A percentile compares a stretch with the other conserved stretches of the same genome.
Evolutionary conservation across 225 moss, liverwort and hornwort species (phyloP).

Genomic region (Asterella californica): DNA sequence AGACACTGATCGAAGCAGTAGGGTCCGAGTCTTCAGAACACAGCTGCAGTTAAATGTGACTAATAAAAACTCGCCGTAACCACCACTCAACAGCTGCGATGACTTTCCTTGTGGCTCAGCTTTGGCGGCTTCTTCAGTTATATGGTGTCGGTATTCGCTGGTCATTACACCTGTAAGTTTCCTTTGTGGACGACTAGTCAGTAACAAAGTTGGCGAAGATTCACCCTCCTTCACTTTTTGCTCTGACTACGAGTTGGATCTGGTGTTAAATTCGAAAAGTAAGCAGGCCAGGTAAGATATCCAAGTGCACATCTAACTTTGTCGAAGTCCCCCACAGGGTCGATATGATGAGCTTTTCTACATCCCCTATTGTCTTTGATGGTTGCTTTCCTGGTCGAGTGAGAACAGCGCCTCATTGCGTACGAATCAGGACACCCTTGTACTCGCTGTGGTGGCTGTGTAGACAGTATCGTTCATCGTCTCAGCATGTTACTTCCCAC

Average conservation of each 20-base stretch:
- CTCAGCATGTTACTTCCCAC: too few relatives aligned
- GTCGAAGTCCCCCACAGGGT: background rate
- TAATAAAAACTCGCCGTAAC: background rate
- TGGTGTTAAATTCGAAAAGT: background rate
- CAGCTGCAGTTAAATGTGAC: background rate
- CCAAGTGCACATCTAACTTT: background rate
- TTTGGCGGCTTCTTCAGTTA: slow-evolving; percentile 30
- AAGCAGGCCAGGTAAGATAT: background rate
- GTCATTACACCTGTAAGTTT: slow-evolving; percentile 35
- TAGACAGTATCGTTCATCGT: too few relatives aligned
- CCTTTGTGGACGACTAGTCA: background rate
- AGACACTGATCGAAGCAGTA: too few relatives aligned
- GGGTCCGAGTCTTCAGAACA: too few relatives aligned
- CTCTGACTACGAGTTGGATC: background rate
- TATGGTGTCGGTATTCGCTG: slow-evolving; percentile 39
- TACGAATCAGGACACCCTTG: too few relatives aligned
- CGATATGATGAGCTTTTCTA: too few relatives aligned
- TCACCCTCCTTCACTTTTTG: background rate
- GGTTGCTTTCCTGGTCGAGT: too few relatives aligned
- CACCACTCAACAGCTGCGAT: background rate
- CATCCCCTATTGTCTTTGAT: too few relatives aligned
- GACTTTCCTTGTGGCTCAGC: slow-evolving; percentile 12
- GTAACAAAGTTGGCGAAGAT: too few relatives aligned
- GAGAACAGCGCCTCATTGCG: too few relatives aligned
- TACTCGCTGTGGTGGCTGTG: too few relatives aligned